Percentiles rank a stretch among this genome's conserved stretches.
Evolutionary conservation across 352 stramenopile genomes (phyloP).

Genomic region (Phytophthora ohioensis): DNA sequence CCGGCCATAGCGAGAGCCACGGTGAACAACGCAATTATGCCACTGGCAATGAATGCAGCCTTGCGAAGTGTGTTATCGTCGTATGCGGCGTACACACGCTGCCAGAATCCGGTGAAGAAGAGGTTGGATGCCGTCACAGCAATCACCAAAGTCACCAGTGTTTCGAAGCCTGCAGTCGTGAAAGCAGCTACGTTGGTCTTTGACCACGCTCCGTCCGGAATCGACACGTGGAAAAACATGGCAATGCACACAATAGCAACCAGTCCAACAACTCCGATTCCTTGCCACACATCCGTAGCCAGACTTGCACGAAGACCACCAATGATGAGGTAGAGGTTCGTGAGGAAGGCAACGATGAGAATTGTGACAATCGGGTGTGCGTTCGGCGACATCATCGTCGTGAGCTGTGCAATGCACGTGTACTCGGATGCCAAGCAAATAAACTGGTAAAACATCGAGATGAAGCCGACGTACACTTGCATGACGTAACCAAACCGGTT

Average conservation of each 20-base stretch:
- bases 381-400: conserved; percentile 54
- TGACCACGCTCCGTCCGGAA: conserved; percentile 62
- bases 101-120: conserved; percentile 87
- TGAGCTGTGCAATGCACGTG: conserved; percentile 68
- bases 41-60: conserved; percentile 50
- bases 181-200: conserved; percentile 68
- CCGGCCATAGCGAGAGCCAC: conserved; percentile 68
- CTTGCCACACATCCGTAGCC: conserved; percentile 80
- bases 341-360: conserved; percentile 72
- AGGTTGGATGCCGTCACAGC: conserved; percentile 70
- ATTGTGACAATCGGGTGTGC: conserved; percentile 56
- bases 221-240: conserved; percentile 64
- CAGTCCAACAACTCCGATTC: conserved; percentile 65
- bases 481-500: conserved; percentile 72
- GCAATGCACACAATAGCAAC: conserved; percentile 68
- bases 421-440: conserved; percentile 81
- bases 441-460: conserved; percentile 86
- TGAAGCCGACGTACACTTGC: conserved; percentile 72
- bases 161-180: conserved; percentile 70
- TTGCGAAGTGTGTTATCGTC: conserved; percentile 64
- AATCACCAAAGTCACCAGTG: conserved; percentile 76
- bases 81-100: conserved; percentile 72
- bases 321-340: conserved; percentile 79
- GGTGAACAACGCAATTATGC: conserved; percentile 76
- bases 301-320: conserved; percentile 77